These are phyloP conservation scores for Falciphora oryzae DNA, from an alignment of 2,329 filamentous ascomycete genomes.

Conservation along the genomic window DNA sequence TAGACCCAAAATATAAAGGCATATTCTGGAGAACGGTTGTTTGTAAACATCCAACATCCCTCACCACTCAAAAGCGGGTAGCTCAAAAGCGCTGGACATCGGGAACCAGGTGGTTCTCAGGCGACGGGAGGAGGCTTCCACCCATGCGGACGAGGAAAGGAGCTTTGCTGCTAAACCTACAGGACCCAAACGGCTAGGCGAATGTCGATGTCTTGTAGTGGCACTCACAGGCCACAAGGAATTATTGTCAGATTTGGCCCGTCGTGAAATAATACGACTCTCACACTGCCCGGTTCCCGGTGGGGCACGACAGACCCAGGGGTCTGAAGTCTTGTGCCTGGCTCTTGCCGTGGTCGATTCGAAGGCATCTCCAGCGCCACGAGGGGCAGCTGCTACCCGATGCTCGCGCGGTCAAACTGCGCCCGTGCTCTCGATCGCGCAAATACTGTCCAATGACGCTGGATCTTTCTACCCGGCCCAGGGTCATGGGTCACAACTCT, in stretches of 20 bases:
- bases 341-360: neutral
- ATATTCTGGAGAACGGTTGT: neutral
- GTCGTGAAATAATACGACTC: neutral
- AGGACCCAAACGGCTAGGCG: too few relatives aligned
- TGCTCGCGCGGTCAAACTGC: too few relatives aligned
- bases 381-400: neutral
- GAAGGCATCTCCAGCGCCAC: neutral
- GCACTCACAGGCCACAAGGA: neutral
- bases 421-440: neutral
- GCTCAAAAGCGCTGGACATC: neutral
- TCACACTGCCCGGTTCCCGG: too few relatives aligned
- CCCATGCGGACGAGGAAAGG: neutral
- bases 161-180: too few relatives aligned
- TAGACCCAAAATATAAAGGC: slow-evolving; percentile 12
- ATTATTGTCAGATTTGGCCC: neutral
- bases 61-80: too few relatives aligned
- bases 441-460: too few relatives aligned
- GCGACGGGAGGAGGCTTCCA: neutral
- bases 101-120: neutral
- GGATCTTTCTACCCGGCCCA: neutral
- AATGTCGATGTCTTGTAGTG: neutral
- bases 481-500: neutral
- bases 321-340: neutral
- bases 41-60: neutral
- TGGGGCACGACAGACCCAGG: too few relatives aligned